Evolutionary conservation across 176 grass and related monocot species (phyloP), one percentile per base, ranked within the genome.

Genomic region (Oropetium thomaeum): DNA sequence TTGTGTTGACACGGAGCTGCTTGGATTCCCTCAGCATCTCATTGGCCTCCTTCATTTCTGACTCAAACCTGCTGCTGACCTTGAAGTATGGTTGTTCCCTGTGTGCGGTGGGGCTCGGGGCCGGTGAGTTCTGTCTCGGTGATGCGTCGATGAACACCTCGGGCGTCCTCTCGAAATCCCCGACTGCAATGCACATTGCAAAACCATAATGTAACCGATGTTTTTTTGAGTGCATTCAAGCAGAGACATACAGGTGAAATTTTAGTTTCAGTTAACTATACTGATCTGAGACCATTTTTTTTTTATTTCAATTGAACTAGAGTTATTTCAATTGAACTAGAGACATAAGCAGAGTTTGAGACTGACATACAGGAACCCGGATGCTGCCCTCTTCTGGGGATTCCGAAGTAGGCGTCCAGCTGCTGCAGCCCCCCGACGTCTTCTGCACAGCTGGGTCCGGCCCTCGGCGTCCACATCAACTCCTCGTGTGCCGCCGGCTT

Each of bases 11-110:
- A 6, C 86, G 86, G 28, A 88, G 86, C 80, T 88, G 44, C 69
- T 88, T 88, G 0, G 80, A 88, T 63, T 88, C 86, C 80, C 49
- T 74, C 54, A 88, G 45, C 80, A 88, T 88, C 29, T 83, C 87
- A 13, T 89, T 71, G 43, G 84, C 86, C 65, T 93, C 90, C 75
- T 82, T 83, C 84, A 89, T 86, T 58, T 81, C 87, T 20, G 90
- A 86, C 67, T 89, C 82, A n/a, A 86, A 83, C 58, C 86, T 80
- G 87, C 82, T 81, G 76, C 78, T 69, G 82, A 88, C 32, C 86
- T 78, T 79, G 80, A 89, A 68, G 71, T 71, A 77, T 35, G 87
- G 76, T 33, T 83, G 75, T 1, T 88, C 80, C 63, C 29, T 79
- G 76, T 73, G 42, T 43, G 76, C 72, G 4, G 40, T 86, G 61